Evolutionary conservation across 352 stramenopile species (phyloP).

Genomic region (Poterioochromonas sp.): DNA sequence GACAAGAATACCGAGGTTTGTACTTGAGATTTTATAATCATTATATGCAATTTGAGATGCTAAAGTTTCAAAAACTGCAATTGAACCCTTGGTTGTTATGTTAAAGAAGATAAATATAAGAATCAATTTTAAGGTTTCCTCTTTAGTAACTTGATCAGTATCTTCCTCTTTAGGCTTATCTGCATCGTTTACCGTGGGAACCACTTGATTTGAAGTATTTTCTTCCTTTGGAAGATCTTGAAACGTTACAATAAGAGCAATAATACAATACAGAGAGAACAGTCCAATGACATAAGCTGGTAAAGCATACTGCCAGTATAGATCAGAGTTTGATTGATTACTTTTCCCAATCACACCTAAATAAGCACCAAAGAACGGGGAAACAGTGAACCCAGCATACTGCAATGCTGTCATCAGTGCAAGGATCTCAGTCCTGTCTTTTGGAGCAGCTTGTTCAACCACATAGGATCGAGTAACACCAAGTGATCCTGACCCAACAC

Average conservation of each 20-base stretch:
- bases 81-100: not conserved
- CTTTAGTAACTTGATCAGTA: not conserved
- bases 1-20: not conserved
- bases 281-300: not conserved
- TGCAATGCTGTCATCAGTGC: not conserved
- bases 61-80: conserved; percentile 14
- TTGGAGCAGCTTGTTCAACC: not conserved
- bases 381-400: conserved; percentile 15
- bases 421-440: not conserved
- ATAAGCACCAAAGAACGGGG: conserved; percentile 1
- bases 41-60: not conserved
- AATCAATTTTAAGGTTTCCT: not conserved
- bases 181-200: not conserved
- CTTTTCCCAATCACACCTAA: not conserved
- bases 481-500: not conserved
- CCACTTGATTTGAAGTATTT: not conserved
- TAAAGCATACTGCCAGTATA: not conserved
- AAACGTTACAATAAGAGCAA: not conserved
- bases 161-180: not conserved
- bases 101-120: not conserved
- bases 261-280: not conserved
- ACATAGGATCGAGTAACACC: conserved; percentile 16
- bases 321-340: not conserved
- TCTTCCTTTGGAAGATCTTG: not conserved
- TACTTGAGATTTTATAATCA: not conserved